Base-by-base conservation (phyloP, 1,284 basidiomycete species). In the Megacollybia platyphylla region DNA sequence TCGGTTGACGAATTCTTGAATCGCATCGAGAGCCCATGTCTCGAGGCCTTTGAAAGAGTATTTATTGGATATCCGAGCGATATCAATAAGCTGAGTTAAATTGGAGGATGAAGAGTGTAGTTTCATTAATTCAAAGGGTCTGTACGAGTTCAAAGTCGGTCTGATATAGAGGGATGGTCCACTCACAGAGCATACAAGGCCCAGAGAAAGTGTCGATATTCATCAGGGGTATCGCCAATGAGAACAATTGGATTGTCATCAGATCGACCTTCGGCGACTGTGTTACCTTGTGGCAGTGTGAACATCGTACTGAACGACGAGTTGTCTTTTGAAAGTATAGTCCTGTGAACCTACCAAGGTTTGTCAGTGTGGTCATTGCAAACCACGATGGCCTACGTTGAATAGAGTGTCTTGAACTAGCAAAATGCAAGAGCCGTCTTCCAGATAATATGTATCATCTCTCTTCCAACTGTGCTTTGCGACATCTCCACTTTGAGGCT, bases 21-120 rank as follows among this genome's bases (percentile, higher is more conserved):
- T 75, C 9, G 67, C 72, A 48, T 80, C 73, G 17, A 83, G 63
- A 1, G 77, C 67, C 79, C 79, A 83, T 0, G 68, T 75, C 53
- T 83, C 80, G 27, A 78, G 56, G 7, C 71, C 69, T 54, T 74
- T 79, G 68, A 83, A 81, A 29, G 72, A 68, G 51, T 82, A 82
- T 57, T 83, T 82, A 60, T 72, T 74, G 20, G 76, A 65, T 7
- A 80, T 62, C 11, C 66, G 66, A 4, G 75, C 73, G 45, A 83
- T 72, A 51, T 78, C 71, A 48, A 79, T 73, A 17, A 83, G 67
- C 18, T 66, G 65, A 31, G 59, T 57, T 7, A 82, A 63, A 45
- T 77, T 64, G n/a, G 68, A 60, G 31, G 57, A 57, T 27, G 65
- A 57, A 10, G 67, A 64, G 20, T 66, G 68, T 11, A 72, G 59